Base-by-base conservation (phyloP, 768 basidiomycete species). In the Leucocoprinus leucothites region DNA sequence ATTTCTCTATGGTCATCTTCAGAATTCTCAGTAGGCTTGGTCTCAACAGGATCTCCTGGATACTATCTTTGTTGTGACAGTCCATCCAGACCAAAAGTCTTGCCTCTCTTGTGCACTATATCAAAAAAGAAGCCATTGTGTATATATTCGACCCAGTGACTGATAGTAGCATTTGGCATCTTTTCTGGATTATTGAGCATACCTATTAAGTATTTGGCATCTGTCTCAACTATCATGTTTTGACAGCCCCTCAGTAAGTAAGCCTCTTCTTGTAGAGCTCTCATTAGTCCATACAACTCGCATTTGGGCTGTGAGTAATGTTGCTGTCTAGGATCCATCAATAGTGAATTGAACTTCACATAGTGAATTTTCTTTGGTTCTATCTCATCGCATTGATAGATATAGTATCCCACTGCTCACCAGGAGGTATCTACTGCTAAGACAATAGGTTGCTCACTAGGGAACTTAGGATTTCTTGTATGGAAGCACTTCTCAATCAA, bases 291-390 rank as follows among this genome's bases (percentile, higher is more conserved):
- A 57, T 66, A 71, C 14, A 38, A n/a, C 38, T 38, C 38, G 5
- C 16, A 13, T n/a, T 38, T 38, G 3, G 38, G 31, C 31, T 31
- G 31, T 11, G 31, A 31, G 54, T 67, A 75, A 0, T 61, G 24
- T 1, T 63, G 52, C 57, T 76, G 70, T 0, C 67, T 21, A 0
- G 69, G 65, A 36, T 73, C 74, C 22, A 77, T 62, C 0, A 69
- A 60, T 0, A 79, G 72, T 0, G 72, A 79, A 0, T 74, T 65
- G 43, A 77, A 80, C 0, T 64, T 58, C 0, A 66, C 62, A 26
- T 66, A 74, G 14, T 63, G 62, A 0, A 61, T 56, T 11, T 57
- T 56, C 1, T 65, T 60, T 0, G 61, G 64, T 24, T 67, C 62
- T 0, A 60, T 21, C 0, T 49, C 26, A 26, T 68, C 64, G 21